Evolutionary conservation across 2,329 filamentous ascomycete genomes (phyloP).

Genomic region (Fusarium anguioides): DNA sequence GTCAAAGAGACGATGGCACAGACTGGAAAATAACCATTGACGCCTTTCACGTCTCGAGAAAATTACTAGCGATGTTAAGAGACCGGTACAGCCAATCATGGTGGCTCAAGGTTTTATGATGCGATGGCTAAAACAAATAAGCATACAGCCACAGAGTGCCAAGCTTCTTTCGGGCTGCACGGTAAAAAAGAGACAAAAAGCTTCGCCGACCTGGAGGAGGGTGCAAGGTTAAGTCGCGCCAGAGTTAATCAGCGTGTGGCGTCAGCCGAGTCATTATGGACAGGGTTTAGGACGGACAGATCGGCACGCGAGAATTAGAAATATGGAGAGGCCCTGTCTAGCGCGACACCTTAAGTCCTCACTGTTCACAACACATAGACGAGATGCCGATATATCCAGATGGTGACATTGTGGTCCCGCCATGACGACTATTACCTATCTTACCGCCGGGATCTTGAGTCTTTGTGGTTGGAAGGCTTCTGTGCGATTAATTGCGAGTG

Average conservation of each 20-base stretch:
- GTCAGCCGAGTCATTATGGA: constrained; percentile 36
- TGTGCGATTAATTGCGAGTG: not conserved
- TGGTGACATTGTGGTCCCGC: constrained; percentile 19
- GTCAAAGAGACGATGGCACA: not conserved
- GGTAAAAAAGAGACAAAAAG: constrained; percentile 45
- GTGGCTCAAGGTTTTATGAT: constrained; percentile 17
- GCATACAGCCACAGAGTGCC: constrained; percentile 46
- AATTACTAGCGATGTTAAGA: not conserved
- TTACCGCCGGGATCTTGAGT: not conserved
- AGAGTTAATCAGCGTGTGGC: constrained; percentile 30
- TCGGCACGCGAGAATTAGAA: constrained; percentile 45
- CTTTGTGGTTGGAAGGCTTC: not conserved
- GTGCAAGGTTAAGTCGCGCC: not conserved
- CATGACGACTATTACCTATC: constrained; percentile 36
- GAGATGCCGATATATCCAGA: constrained; percentile 47
- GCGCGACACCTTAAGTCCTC: constrained; percentile 30
- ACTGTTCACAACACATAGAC: constrained; percentile 9
- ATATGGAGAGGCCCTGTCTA: constrained; percentile 42
- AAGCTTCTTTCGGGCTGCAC: constrained; percentile 46
- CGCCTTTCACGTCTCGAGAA: not conserved
- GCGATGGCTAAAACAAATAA: constrained; percentile 35
- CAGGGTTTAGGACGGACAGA: constrained; percentile 42
- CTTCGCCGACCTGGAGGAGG: constrained; percentile 34
- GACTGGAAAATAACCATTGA: not conserved
- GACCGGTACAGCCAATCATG: constrained; percentile 17